phyloP scores from a whole-genome alignment of 139 green algal genomes.

The Zygnema cylindricum region DNA sequence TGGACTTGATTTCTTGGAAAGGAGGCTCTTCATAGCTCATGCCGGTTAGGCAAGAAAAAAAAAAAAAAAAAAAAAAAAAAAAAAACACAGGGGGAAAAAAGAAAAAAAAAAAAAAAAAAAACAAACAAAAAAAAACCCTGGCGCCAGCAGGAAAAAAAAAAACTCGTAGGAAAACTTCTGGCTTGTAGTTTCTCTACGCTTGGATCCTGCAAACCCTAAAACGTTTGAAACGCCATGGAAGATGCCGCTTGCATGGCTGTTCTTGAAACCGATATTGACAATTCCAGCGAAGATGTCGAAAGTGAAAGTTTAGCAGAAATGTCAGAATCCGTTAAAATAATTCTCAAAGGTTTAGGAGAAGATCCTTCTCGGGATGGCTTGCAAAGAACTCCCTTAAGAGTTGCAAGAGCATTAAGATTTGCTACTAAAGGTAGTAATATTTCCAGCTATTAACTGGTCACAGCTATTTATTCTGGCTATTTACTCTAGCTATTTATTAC shows the following conservation, averaged over 20 bases:
- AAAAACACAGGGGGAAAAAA: background rate
- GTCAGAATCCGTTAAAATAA: conserved; percentile 25
- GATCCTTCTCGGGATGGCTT: conserved; percentile 82
- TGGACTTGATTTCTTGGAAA: too few relatives aligned
- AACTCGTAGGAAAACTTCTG: too few relatives aligned
- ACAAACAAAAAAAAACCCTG: background rate
- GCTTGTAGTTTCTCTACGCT: too few relatives aligned
- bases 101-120: background rate
- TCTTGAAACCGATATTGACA: background rate
- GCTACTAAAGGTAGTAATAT: conserved; percentile 64
- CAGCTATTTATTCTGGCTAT: background rate
- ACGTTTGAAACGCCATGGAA: background rate
- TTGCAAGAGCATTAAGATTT: conserved; percentile 89
- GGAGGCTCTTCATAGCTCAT: too few relatives aligned
- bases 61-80: background rate
- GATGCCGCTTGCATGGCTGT: background rate
- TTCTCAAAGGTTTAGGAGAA: conserved; percentile 83
- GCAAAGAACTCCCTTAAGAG: conserved; percentile 85
- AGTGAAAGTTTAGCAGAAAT: conserved; percentile 12
- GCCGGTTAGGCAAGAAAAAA: background rate
- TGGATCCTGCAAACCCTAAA: background rate
- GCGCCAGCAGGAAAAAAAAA: too few relatives aligned
- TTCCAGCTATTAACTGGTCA: background rate
- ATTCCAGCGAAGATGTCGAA: conserved; percentile 1
- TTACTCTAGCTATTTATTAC: background rate